Percentiles rank a stretch among this genome's conserved stretches.
phyloP scores from a whole-genome alignment of 2,329 filamentous ascomycete species.

The Cytospora piceae region DNA sequence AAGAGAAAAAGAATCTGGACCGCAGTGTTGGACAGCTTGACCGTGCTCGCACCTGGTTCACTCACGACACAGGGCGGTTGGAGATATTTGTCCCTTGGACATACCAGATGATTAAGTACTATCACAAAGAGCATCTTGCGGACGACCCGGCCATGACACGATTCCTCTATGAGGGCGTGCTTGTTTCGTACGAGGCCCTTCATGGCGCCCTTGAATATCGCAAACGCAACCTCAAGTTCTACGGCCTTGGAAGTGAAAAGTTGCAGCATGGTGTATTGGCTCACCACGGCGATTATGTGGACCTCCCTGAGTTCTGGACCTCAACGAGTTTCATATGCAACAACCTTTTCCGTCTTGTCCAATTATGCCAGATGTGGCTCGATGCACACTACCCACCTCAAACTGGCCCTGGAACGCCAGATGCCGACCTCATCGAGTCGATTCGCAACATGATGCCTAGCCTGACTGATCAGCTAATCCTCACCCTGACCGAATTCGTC shows the following conservation, averaged over 20 bases:
- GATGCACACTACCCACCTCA: constrained; percentile 47
- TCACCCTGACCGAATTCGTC: constrained; percentile 56
- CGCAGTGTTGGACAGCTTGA: constrained; percentile 73
- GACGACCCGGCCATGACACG: constrained; percentile 59
- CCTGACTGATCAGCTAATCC: constrained; percentile 59
- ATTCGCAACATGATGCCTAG: constrained; percentile 54
- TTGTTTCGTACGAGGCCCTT: constrained; percentile 70
- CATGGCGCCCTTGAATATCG: constrained; percentile 72
- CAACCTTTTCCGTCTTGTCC: constrained; percentile 62
- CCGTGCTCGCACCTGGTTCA: constrained; percentile 82
- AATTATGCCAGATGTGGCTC: constrained; percentile 61
- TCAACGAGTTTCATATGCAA: constrained; percentile 67
- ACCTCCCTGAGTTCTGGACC: constrained; percentile 84
- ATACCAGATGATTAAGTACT: constrained; percentile 73
- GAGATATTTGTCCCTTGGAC: constrained; percentile 80
- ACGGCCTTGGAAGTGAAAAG: constrained; percentile 72
- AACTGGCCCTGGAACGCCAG: constrained; percentile 35
- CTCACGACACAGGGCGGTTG: constrained; percentile 73
- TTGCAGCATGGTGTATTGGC: constrained; percentile 67
- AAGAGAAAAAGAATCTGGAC: constrained; percentile 71
- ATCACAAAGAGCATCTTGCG: constrained; percentile 64
- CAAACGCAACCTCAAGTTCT: constrained; percentile 66
- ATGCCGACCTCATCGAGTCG: constrained; percentile 47
- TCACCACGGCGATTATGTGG: constrained; percentile 60
- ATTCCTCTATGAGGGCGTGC: constrained; percentile 69